phyloP scores from a whole-genome alignment of 805 yeast genomes.

The Metschnikowia chrysomelidarum region DNA sequence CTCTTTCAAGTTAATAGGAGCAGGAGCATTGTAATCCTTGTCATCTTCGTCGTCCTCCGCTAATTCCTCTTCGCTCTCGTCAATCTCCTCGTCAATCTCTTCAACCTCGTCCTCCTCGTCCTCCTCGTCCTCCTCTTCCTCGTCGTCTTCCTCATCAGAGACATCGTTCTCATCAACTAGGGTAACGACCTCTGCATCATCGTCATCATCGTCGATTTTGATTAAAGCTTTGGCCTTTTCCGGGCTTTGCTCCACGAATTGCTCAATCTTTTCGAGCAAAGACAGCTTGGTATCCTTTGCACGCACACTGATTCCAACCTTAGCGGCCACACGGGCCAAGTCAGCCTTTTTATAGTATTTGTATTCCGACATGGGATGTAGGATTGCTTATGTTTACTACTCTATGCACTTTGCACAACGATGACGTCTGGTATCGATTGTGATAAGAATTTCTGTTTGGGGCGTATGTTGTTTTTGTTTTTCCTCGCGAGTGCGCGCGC shows the following conservation, averaged over 20 bases:
- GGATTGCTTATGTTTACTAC: no score
- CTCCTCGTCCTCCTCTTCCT: slow-evolving; percentile 31
- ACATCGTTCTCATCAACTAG: slow-evolving; percentile 34
- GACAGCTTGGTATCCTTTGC: slow-evolving; percentile 43
- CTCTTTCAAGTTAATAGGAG: slow-evolving; percentile 40
- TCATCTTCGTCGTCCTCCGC: slow-evolving; percentile 36
- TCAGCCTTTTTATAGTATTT: slow-evolving; percentile 40
- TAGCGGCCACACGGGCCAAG: slow-evolving; percentile 33
- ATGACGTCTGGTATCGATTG: slow-evolving; percentile 3
- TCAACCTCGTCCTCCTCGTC: slow-evolving; percentile 19
- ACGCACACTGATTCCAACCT: slow-evolving; percentile 33
- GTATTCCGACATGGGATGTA: slow-evolving; percentile 35
- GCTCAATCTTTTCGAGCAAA: slow-evolving; percentile 38
- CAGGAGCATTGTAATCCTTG: slow-evolving; percentile 35
- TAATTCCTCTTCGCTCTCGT: slow-evolving; percentile 22
- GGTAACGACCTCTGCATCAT: slow-evolving; percentile 34
- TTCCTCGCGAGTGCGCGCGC: slow-evolving; percentile 8
- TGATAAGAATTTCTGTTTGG: slow-evolving; percentile 7
- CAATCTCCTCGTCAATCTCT: slow-evolving; percentile 21
- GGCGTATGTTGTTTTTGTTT: slow-evolving; percentile 10
- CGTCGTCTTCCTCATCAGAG: slow-evolving; percentile 31
- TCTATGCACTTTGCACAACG: neutral
- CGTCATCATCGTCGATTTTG: slow-evolving; percentile 22
- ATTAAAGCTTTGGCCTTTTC: slow-evolving; percentile 24
- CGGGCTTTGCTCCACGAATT: slow-evolving; percentile 27